A percentile compares a stretch with the other conserved stretches of the same genome.
Conservation (phyloP, 768 basidiomycete species). For the Leucosporidium yakuticum region DNA sequence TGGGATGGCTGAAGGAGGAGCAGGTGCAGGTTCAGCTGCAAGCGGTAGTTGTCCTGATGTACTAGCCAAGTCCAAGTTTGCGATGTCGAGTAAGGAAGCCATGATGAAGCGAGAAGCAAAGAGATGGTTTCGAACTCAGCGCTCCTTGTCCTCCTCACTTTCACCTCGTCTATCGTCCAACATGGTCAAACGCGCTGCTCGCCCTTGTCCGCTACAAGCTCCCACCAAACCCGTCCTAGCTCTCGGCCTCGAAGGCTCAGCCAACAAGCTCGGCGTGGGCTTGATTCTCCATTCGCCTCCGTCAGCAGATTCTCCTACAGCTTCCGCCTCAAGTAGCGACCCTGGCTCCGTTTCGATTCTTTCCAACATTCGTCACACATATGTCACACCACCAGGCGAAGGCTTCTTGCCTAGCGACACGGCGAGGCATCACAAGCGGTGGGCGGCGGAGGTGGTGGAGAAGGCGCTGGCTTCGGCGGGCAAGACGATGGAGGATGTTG, state of each 20-base stretch:
- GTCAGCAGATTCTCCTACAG: not conserved
- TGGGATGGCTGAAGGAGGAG: slow-evolving; percentile 40
- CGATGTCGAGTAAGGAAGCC: slow-evolving; percentile 21
- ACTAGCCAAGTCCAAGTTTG: slow-evolving; percentile 22
- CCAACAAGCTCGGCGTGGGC: slow-evolving; percentile 94
- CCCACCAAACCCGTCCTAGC: slow-evolving; percentile 51
- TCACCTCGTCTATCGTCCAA: too few species aligned
- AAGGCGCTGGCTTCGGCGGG: slow-evolving; percentile 65
- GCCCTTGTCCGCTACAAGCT: too few species aligned
- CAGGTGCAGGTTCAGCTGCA: not conserved
- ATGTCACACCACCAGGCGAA: slow-evolving; percentile 95
- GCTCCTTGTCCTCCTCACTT: too few species aligned
- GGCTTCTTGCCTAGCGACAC: slow-evolving; percentile 95
- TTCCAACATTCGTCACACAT: slow-evolving; percentile 94
- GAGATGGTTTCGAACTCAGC: too few species aligned
- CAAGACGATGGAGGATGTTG: slow-evolving; percentile 67
- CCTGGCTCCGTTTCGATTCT: slow-evolving; percentile 63
- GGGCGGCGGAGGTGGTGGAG: slow-evolving; percentile 74
- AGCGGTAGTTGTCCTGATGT: slow-evolving; percentile 3
- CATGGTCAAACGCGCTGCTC: too few species aligned
- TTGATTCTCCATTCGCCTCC: slow-evolving; percentile 69
- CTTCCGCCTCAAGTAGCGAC: slow-evolving; percentile 10
- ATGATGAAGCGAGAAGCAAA: not conserved
- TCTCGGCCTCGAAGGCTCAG: slow-evolving; percentile 95
- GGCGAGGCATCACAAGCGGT: slow-evolving; percentile 89